These are phyloP conservation scores for Suhomyces guaymorum DNA, from an alignment of 1,139 yeast species.

Conservation along the genomic window DNA sequence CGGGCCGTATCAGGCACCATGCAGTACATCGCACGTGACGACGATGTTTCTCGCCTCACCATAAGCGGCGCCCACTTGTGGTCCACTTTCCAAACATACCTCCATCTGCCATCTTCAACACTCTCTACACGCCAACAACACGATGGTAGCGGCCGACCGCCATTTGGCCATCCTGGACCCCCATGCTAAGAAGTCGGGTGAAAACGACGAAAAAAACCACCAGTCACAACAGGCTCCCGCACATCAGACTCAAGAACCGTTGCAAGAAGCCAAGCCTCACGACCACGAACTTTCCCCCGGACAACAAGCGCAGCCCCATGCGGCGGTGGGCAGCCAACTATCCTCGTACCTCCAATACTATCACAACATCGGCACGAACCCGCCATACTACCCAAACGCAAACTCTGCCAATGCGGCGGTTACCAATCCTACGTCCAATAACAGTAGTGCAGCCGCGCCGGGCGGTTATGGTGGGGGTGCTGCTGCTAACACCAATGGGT, in stretches of 20 bases:
- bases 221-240: background rate
- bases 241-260: background rate
- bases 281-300: constrained; percentile 1
- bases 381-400: constrained; percentile 1
- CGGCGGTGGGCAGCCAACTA: constrained; percentile 11
- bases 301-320: constrained; percentile 4
- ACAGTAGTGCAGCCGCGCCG: background rate
- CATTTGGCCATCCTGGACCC: background rate
- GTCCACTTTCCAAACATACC: no score
- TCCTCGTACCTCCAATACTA: constrained; percentile 13
- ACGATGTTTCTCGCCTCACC: no score
- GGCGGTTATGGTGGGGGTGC: no score
- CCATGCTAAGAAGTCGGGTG: no score
- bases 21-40: no score
- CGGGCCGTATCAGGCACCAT: no score
- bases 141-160: background rate
- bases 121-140: no score
- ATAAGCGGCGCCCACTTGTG: no score
- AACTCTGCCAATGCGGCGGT: background rate
- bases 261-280: constrained; percentile 4
- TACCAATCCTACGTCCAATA: no score
- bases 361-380: constrained; percentile 8
- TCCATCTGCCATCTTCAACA: no score
- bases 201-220: background rate
- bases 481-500: constrained; percentile 3